Evolutionary conservation across 2,329 filamentous ascomycete genomes (phyloP).

Genomic region (Stemphylium lycopersici): DNA sequence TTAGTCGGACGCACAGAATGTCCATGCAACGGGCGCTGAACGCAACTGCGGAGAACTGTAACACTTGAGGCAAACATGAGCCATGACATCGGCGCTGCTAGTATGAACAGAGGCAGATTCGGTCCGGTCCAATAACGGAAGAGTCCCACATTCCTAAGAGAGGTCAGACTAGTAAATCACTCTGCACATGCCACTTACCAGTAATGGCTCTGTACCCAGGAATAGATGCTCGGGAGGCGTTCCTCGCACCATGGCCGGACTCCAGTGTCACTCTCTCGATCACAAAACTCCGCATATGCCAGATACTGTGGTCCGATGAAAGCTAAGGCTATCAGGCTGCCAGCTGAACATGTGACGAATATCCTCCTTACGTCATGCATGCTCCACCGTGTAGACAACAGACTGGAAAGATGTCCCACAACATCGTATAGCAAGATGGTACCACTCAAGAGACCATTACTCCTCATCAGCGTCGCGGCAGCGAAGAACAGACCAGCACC

Average conservation of each 20-base stretch:
- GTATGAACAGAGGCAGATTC: conserved; percentile 85
- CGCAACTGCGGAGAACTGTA: conserved; percentile 51
- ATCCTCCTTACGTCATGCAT: conserved; percentile 59
- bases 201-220: conserved; percentile 86
- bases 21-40: conserved; percentile 40
- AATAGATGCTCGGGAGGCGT: conserved; percentile 83
- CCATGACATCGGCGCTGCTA: conserved; percentile 78
- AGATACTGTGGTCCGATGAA: conserved; percentile 73
- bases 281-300: conserved; percentile 72
- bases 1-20: conserved; percentile 22
- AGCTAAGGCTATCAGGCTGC: conserved; percentile 70
- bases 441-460: conserved; percentile 86
- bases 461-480: conserved; percentile 74
- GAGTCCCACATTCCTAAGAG: conserved; percentile 81
- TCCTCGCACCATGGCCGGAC: conserved; percentile 74
- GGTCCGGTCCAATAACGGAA: conserved; percentile 87
- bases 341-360: conserved; percentile 67
- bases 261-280: conserved; percentile 10
- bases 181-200: conserved; percentile 67
- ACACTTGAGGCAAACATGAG: conserved; percentile 67
- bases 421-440: conserved; percentile 68
- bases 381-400: conserved; percentile 45
- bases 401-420: conserved; percentile 46
- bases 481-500: conserved; percentile 73
- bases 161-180: conserved; percentile 10